These are phyloP conservation scores for Pythium aristosporum DNA, from an alignment of 352 stramenopile genomes.

Conservation along the genomic window DNA sequence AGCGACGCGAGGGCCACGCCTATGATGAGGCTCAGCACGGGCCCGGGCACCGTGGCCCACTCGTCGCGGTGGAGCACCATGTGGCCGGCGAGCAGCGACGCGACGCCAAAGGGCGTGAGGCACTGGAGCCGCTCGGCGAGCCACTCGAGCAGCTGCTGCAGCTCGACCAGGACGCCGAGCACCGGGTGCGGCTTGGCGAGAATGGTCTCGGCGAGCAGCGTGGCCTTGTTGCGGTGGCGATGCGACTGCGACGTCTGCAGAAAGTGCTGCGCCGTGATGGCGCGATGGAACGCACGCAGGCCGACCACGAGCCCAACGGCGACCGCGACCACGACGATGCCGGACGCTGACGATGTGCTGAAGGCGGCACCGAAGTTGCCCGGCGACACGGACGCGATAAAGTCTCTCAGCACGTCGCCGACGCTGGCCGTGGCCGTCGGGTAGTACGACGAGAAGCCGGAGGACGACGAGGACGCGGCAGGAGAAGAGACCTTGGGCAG, in stretches of 20 bases:
- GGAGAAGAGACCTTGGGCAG: constrained; percentile 3
- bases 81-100: constrained; percentile 39
- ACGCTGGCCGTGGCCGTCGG: constrained; percentile 15
- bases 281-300: constrained; percentile 26
- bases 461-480: constrained; percentile 8
- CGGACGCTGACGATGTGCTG: constrained; percentile 18
- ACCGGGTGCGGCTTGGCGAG: constrained; percentile 40
- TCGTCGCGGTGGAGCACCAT: constrained; percentile 44
- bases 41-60: constrained; percentile 35
- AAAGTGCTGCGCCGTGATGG: constrained; percentile 23
- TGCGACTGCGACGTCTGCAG: constrained; percentile 16
- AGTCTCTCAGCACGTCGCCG: constrained; percentile 1
- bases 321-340: constrained; percentile 24
- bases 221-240: neutral
- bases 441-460: constrained; percentile 16
- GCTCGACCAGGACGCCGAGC: constrained; percentile 40
- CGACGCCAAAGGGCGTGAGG: constrained; percentile 38
- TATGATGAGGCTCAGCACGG: constrained; percentile 40
- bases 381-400: constrained; percentile 20
- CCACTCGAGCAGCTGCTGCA: constrained; percentile 54
- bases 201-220: constrained; percentile 18
- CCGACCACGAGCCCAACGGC: constrained; percentile 29
- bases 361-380: constrained; percentile 28
- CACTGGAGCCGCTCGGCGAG: constrained; percentile 33
- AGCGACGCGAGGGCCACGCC: constrained; percentile 29